Evolutionary conservation across 306 rosid species (phyloP), one percentile per base, ranked within the genome.

Genomic region (Castanea crenata): DNA sequence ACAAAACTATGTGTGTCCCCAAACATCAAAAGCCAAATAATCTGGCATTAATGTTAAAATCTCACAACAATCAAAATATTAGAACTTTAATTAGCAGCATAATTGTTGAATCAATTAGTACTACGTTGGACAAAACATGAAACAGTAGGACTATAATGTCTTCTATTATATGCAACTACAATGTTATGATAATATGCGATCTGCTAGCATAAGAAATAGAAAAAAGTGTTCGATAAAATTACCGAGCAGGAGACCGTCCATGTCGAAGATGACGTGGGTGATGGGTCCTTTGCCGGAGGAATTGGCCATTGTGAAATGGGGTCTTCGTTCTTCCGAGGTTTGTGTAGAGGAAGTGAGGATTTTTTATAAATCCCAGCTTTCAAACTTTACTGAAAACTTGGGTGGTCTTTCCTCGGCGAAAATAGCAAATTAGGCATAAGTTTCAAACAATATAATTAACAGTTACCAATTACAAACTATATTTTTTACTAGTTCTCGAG

Each of bases 191-290:
- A 41, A 41, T 41, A 41, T 8, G 3, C 46, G 46, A 41, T 41
- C 46, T 41, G 46, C 46, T 41, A 41, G 46, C 46, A 41, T 41
- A 0, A 41, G 46, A 41, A 68, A 38, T 1, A 64, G 51, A 49
- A 49, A 76, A 34, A 56, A 19, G 52, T 52, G 78, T 77, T 67
- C 0, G 69, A 64, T 1, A 32, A 79, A 79, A 55, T 80, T 89
- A 94, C 99, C 99, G 6, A 94, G 89, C 78, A 94, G 87, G 76
- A 94, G 97, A 57, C 99, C 99, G 82, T 94, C 99, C 99, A 95
- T 95, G 81, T 95, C 98, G 79, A 95, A 92, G 82, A 90, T 55
- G 81, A 93, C 87, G 55, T 91, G 97, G 13, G 89, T 80, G 82
- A 91, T 87, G 83, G 85, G 75, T 49, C 73, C 87, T 82, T 80